Evolutionary conservation across 1,284 basidiomycete genomes (phyloP).

Genomic region (Exobasidium cylindrosporum): DNA sequence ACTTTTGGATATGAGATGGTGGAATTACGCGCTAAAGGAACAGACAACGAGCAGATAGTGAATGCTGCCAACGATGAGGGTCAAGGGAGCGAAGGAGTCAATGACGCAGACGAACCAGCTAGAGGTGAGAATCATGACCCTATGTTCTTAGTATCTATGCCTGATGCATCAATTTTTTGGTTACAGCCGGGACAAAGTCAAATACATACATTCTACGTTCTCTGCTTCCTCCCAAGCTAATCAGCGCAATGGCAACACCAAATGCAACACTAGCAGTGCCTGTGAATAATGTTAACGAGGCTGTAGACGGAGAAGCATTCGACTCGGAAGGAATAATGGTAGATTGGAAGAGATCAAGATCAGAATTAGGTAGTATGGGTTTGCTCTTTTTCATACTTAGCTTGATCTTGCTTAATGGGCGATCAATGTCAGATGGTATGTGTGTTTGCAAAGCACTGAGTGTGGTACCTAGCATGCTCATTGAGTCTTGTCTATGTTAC

Average conservation of each 20-base stretch:
- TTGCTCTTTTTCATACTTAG: slow-evolving; percentile 49
- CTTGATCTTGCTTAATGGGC: slow-evolving; percentile 53
- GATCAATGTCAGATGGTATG: slow-evolving; percentile 49
- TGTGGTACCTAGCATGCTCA: not conserved
- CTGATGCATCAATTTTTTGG: too few relatives aligned
- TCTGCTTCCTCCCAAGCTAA: slow-evolving; percentile 19
- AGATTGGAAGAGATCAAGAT: slow-evolving; percentile 33
- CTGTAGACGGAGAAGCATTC: not conserved
- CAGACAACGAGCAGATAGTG: slow-evolving; percentile 33
- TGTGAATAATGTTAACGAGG: not conserved
- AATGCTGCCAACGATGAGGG: slow-evolving; percentile 14
- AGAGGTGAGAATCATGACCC: too few relatives aligned
- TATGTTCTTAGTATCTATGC: too few relatives aligned
- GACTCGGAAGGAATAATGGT: slow-evolving; percentile 14
- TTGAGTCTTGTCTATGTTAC: slow-evolving; percentile 7
- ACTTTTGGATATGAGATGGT: slow-evolving; percentile 38
- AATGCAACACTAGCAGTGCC: slow-evolving; percentile 5
- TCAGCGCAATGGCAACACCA: slow-evolving; percentile 12
- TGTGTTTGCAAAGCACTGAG: not conserved
- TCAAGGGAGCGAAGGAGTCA: not conserved
- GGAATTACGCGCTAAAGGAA: slow-evolving; percentile 34
- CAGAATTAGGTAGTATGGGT: slow-evolving; percentile 43
- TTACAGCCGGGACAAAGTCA: slow-evolving; percentile 11
- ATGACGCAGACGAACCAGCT: slow-evolving; percentile 14
- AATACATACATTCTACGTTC: slow-evolving; percentile 23